phyloP scores from a whole-genome alignment of 805 yeast genomes.

The Danielia reshetovae region DNA sequence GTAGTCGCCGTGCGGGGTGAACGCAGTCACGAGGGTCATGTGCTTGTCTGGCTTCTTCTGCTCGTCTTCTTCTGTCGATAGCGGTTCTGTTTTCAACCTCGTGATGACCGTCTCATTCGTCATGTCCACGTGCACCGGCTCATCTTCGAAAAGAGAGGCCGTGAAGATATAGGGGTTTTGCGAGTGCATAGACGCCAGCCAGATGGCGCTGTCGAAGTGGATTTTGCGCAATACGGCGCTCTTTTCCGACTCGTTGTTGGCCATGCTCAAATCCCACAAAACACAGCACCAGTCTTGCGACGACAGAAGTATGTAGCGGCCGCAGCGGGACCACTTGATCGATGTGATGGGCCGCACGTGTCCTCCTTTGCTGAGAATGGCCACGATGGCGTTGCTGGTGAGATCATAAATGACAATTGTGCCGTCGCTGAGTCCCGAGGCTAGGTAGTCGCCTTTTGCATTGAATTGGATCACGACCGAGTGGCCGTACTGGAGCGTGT shows the following conservation, averaged over 20 bases:
- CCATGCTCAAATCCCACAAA: conserved; percentile 66
- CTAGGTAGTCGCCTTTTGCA: conserved; percentile 67
- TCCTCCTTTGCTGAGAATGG: conserved; percentile 45
- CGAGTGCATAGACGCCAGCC: conserved; percentile 65
- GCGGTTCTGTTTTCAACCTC: conserved; percentile 17
- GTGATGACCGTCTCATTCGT: conserved; percentile 17
- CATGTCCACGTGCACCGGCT: conserved; percentile 50
- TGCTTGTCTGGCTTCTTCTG: conserved; percentile 27
- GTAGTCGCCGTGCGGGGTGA: conserved; percentile 50
- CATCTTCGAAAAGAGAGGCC: conserved; percentile 64
- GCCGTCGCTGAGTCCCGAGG: conserved; percentile 16
- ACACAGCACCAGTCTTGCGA: conserved; percentile 81
- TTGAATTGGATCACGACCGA: conserved; percentile 67
- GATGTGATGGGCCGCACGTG: conserved; percentile 76
- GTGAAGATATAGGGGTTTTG: conserved; percentile 42
- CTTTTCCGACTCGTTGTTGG: conserved; percentile 15
- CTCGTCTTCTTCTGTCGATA: conserved; percentile 10
- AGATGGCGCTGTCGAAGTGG: conserved; percentile 65
- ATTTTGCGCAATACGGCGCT: conserved; percentile 39
- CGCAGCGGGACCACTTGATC: conserved; percentile 69
- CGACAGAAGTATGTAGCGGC: conserved; percentile 62
- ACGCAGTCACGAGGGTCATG: conserved; percentile 48
- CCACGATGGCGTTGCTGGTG: conserved; percentile 57
- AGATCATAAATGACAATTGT: conserved; percentile 23
- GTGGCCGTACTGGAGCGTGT: conserved; percentile 62